Base-by-base conservation (phyloP, 163 green algal genomes). In the Chloromonas sp. region DNA sequence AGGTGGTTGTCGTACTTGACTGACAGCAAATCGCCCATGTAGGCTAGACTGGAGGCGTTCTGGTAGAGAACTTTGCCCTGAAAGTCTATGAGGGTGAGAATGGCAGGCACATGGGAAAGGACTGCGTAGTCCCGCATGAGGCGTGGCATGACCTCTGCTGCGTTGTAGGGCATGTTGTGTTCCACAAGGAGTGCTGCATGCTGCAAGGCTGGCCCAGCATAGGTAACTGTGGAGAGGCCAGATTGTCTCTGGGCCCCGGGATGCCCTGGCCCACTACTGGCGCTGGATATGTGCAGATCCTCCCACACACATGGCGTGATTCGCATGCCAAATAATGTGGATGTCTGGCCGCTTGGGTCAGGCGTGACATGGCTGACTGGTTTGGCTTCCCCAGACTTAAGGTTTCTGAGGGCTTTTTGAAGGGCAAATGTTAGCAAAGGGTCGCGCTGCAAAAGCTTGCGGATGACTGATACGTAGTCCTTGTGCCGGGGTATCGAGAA, bases 11-110 rank as follows among this genome's bases (percentile, higher is more conserved):
- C 76, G 58, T 88, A 88, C 76, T 85, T 85, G 0, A 78, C 81
- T 61, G 61, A 76, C 1, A 88, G 74, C 62, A 91, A 83, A 81
- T 91, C 88, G 0, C 88, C 88, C 70, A 88, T 89, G 85, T 91
- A 91, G n/a, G 87, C 85, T 58, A 91, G 85, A 71, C 84, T 89
- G 8, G 83, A 83, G 0, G 88, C 88, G 70, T 91, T 91, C 86
- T 91, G 88, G 61, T 91, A 91, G 58, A 91, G 57, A 15, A 91
- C 88, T 61, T 89, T 79, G 71, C 71, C 71, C 71, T 87, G 84
- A 83, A 89, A 91, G 86, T 91, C 88, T 77, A 91, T 91, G 60
- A 91, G 86, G 3, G 88, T 91, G 66, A 91, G 86, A 58, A 91
- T 91, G 82, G 88, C 87, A 13, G 88, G 88, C 14, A 91, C 88